These are phyloP conservation scores for Fusarium succisae DNA, from an alignment of 2,329 filamentous ascomycete species.

Conservation along the genomic window DNA sequence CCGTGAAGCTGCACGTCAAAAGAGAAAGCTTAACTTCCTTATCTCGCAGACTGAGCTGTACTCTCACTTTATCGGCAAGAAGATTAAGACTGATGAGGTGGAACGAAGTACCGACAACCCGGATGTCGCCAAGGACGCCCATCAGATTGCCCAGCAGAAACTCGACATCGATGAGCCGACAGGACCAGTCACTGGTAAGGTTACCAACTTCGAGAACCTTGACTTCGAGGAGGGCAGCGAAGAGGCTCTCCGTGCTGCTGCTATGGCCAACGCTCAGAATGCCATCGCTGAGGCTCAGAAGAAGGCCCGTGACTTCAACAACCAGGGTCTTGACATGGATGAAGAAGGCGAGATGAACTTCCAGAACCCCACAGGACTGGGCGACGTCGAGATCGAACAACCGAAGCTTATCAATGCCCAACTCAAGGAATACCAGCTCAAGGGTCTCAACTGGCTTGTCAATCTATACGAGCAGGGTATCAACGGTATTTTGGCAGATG, in stretches of 20 bases:
- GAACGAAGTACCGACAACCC: slow-evolving; percentile 88
- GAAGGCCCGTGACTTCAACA: slow-evolving; percentile 93
- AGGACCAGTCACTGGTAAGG: slow-evolving; percentile 70
- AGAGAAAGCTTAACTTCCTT: slow-evolving; percentile 98
- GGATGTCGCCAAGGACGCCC: slow-evolving; percentile 67
- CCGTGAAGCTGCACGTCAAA: slow-evolving; percentile 95
- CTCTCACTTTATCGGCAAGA: slow-evolving; percentile 99
- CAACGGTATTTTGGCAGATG: slow-evolving; percentile 97
- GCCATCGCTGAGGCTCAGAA: slow-evolving; percentile 94
- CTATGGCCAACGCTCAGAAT: slow-evolving; percentile 94
- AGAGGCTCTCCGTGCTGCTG: slow-evolving; percentile 79
- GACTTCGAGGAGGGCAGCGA: slow-evolving; percentile 98
- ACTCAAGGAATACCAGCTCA: slow-evolving; percentile 98
- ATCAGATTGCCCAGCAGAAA: slow-evolving; percentile 52
- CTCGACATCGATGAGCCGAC: slow-evolving; percentile 63
- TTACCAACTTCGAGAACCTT: slow-evolving; percentile 93
- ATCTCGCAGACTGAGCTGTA: slow-evolving; percentile 99
- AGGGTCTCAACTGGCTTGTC: slow-evolving; percentile 99
- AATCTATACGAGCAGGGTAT: slow-evolving; percentile 99
- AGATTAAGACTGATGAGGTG: slow-evolving; percentile 97
- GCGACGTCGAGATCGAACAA: slow-evolving; percentile 92
- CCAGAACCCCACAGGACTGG: slow-evolving; percentile 95
- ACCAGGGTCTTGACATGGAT: slow-evolving; percentile 73
- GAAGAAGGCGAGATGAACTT: slow-evolving; percentile 99
- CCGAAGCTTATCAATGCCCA: slow-evolving; percentile 93